Evolutionary conservation across 495 filamentous ascomycete species (phyloP).

Genomic region (Penicillium cataractarum): DNA sequence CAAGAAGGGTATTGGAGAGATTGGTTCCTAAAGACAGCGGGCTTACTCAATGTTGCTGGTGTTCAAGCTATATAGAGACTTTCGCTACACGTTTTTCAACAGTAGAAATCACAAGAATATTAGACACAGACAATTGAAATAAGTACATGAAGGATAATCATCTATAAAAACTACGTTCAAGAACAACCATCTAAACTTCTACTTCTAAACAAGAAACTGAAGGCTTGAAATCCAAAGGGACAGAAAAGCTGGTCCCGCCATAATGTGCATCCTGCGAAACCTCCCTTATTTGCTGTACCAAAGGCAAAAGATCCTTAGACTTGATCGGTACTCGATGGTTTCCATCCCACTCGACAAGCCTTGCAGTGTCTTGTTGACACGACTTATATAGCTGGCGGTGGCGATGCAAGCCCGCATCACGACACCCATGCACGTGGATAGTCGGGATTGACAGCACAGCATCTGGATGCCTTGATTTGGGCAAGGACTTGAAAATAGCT

Average conservation of each 20-base stretch:
- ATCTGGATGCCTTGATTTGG: too few species aligned
- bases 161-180: neutral
- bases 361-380: neutral
- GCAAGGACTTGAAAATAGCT: too few species aligned
- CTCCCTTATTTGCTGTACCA: neutral
- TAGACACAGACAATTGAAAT: too few species aligned
- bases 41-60: too few species aligned
- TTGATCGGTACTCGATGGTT: slow-evolving; percentile 2
- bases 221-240: neutral
- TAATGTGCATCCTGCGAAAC: neutral
- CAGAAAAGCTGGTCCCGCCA: neutral
- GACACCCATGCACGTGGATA: neutral
- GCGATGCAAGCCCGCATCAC: neutral
- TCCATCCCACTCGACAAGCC: slow-evolving; percentile 1
- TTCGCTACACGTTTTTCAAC: too few species aligned
- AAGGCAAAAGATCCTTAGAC: neutral
- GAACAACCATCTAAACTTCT: neutral
- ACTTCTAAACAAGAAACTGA: slow-evolving; percentile 1
- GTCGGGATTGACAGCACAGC: neutral
- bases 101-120: too few species aligned
- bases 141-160: too few species aligned
- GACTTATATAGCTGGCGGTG: neutral
- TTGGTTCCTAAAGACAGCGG: too few species aligned
- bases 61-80: too few species aligned
- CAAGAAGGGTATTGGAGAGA: too few species aligned